Base-by-base conservation (phyloP, 257 asterid species). In the Mitragyna speciosa region DNA sequence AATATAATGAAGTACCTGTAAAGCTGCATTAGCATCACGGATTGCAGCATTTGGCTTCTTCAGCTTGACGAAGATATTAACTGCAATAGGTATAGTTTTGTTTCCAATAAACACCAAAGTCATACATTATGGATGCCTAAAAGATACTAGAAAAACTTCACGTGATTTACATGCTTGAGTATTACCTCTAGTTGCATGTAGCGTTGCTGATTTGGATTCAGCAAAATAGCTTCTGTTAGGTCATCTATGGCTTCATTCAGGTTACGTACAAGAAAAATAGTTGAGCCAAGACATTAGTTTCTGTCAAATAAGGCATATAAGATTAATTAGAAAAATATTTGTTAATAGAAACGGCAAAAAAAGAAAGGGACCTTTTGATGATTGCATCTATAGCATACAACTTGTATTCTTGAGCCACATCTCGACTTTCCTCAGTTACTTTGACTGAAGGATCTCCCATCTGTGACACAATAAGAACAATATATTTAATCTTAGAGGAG, bases 31-130 rank as follows among this genome's bases (percentile, higher is more conserved):
- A 77, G 97, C 94, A 84, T 92, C 97, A 82, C 92, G 83, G 74
- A 87, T 90, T 49, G 97, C 97, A 67, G 94, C 97, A 87, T 90
- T 94, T 74, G 97, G 96, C 81, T 90, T 94, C 82, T 86, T 91
- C 87, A 90, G 79, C 81, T 91, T 92, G 78, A 88, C 69, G 72
- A 83, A 94, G 65, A 87, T 88, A 73, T 84, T 83, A 16, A 91
- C 97, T 89, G 94, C 76, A 79, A 72, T 73, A 56, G 17, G 59
- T 76, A 36, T 16, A 51, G 8, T 47, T 51, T 12, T 58, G 51
- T n/a, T 49, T 84, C 76, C 65, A 61, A 83, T 68, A 59, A 83
- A 31, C 1, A 81, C 51, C 26, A 76, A 48, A 75, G 69, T 12
- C 48, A n/a, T 39, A 28, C 72, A 26, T 66, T 43, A 83, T 2